Conservation (phyloP, 2,329 filamentous ascomycete genomes). For the Stemphylium beticola region DNA sequence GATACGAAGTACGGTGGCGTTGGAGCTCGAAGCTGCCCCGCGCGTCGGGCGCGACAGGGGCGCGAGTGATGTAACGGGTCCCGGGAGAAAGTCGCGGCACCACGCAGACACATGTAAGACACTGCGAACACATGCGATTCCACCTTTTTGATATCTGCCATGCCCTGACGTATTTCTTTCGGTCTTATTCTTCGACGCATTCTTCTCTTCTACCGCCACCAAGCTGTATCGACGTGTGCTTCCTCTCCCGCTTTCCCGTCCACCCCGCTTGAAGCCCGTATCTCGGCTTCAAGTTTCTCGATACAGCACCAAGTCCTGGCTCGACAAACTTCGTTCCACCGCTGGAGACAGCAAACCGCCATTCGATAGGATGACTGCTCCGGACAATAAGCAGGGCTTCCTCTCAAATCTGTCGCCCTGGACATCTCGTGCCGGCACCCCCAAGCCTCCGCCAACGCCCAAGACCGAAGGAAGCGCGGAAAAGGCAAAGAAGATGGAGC, state of each 20-base stretch:
- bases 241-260: conserved; percentile 9
- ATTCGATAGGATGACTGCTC: conserved; percentile 50
- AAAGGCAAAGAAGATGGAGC: conserved; percentile 24
- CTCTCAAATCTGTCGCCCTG: conserved; percentile 57
- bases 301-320: conserved; percentile 28
- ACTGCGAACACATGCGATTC: not conserved
- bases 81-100: conserved; percentile 1
- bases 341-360: conserved; percentile 20
- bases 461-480: conserved; percentile 32
- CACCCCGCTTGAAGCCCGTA: conserved; percentile 5
- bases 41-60: not conserved
- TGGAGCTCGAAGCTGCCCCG: conserved; percentile 7
- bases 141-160: not conserved
- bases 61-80: conserved; percentile 13
- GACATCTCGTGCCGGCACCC: conserved; percentile 53
- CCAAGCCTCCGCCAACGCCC: conserved; percentile 46
- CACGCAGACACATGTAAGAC: conserved; percentile 11
- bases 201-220: conserved; percentile 8
- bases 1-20: not conserved
- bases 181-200: not conserved
- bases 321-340: conserved; percentile 12
- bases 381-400: conserved; percentile 53
- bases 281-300: not conserved
- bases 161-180: conserved; percentile 1
- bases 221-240: conserved; percentile 20